Percentiles rank a stretch among this genome's conserved stretches.
Evolutionary conservation across 768 basidiomycete species (phyloP).

Genomic region (Russula sp.): DNA sequence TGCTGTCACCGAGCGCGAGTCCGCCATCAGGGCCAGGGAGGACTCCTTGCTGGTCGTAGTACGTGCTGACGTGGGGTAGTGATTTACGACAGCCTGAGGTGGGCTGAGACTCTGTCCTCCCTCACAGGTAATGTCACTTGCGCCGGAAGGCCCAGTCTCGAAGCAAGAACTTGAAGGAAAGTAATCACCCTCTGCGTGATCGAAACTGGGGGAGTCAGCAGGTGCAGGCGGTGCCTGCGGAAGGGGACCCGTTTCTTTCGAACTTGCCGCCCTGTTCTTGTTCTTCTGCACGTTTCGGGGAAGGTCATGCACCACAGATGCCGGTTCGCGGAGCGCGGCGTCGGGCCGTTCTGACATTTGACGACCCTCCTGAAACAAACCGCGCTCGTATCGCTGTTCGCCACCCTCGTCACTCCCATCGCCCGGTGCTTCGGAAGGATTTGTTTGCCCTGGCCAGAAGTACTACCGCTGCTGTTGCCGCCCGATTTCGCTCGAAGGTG

Average conservation of each 20-base stretch:
- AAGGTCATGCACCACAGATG: background rate
- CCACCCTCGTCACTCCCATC: background rate
- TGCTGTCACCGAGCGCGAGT: constrained; percentile 2
- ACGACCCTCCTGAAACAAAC: background rate
- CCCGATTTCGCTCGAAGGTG: constrained; percentile 4
- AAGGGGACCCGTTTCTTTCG: background rate
- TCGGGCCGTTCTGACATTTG: background rate
- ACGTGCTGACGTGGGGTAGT: background rate
- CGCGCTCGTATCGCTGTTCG: background rate
- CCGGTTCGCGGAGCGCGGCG: background rate
- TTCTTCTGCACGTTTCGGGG: constrained; percentile 1
- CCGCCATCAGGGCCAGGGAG: background rate
- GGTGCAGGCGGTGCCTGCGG: background rate
- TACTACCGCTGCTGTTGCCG: background rate
- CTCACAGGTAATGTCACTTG: background rate
- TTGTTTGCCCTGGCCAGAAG: background rate
- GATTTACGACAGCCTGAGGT: constrained; percentile 1
- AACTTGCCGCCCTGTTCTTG: background rate
- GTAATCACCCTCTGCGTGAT: constrained; percentile 3
- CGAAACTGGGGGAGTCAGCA: background rate
- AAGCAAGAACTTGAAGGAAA: constrained; percentile 10
- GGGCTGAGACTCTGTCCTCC: constrained; percentile 12
- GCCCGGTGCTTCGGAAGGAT: background rate
- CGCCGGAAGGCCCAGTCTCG: background rate
- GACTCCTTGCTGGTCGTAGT: constrained; percentile 9